phyloP scores from a whole-genome alignment of 257 asterid genomes.

The Echites panduratus region DNA sequence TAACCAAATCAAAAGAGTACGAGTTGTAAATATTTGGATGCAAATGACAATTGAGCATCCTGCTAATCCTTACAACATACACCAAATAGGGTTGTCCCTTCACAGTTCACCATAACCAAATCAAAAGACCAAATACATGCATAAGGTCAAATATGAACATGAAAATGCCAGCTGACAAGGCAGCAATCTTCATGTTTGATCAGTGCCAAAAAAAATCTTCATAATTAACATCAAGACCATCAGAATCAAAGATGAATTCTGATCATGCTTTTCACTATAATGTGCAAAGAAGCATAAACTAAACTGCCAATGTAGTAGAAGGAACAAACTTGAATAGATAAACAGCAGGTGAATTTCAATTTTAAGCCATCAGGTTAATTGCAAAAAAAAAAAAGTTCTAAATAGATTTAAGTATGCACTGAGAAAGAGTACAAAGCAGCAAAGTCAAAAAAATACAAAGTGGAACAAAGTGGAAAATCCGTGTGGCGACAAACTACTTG shows the following conservation, averaged over 20 bases:
- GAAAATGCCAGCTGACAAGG: not conserved
- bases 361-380: no score
- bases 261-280: not conserved
- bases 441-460: no score
- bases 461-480: no score
- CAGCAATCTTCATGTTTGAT: not conserved
- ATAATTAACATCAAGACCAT: not conserved
- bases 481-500: no score
- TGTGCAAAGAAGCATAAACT: not conserved
- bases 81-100: no score
- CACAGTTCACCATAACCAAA: no score
- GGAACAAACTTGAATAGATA: not conserved
- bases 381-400: no score
- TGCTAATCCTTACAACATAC: not conserved
- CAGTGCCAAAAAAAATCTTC: not conserved
- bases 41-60: not conserved
- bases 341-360: no score
- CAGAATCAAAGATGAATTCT: not conserved
- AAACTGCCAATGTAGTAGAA: no score
- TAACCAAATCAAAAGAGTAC: constrained; percentile 1
- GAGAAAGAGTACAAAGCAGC: no score
- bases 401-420: no score
- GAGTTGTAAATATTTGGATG: not conserved
- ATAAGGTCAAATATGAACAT: not conserved
- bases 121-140: not conserved